Evolutionary conservation across 2,329 filamentous ascomycete genomes (phyloP), one percentile per base, ranked within the genome.

Genomic region (Xylaria polymorpha): DNA sequence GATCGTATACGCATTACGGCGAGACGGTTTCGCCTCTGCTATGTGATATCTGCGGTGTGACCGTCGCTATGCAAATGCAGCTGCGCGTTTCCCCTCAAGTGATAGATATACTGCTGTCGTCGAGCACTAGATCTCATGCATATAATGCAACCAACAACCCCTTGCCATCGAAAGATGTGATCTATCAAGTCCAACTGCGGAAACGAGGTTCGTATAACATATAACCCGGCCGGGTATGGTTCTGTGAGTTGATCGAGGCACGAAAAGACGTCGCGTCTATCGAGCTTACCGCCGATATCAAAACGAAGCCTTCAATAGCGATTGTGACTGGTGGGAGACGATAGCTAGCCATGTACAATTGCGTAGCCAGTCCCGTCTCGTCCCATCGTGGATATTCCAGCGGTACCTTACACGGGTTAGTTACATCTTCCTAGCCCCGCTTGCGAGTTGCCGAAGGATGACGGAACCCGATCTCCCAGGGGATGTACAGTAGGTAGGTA

Each of bases 321-420:
- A 65, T 35, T 22, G 32, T 25, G 48, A 43, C 57, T 32, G 29
- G 41, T 61, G 41, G 10, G 51, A 22, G 39, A 15, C 32, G 32
- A 20, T 51, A 25, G 43, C 50, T 41, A 35, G 46, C 61, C 44
- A 41, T 61, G 66, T 68, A 65, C 50, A 68, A 68, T 68, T 64
- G 66, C 66, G 66, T 68, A 68, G 64, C 61, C 66, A 61, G 25
- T 29, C 25, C 25, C 25, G 25, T 29, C 25, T 4, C 25, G 25
- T 29, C 56, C 56, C 53, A 18, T 46, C 25, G 39, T 32, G 9
- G 20, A 29, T 58, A 46, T 6, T 14, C 22, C 5, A 29, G 18
- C 7, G 15, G 55, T 43, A 43, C 20, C 55, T 57, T 43, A 43
- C n/a, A 57, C 20, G 55, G 55, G 55, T 43, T 57, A 57, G 55